Evolutionary conservation across 495 filamentous ascomycete species (phyloP).

Genomic region (Talaromyces liani): DNA sequence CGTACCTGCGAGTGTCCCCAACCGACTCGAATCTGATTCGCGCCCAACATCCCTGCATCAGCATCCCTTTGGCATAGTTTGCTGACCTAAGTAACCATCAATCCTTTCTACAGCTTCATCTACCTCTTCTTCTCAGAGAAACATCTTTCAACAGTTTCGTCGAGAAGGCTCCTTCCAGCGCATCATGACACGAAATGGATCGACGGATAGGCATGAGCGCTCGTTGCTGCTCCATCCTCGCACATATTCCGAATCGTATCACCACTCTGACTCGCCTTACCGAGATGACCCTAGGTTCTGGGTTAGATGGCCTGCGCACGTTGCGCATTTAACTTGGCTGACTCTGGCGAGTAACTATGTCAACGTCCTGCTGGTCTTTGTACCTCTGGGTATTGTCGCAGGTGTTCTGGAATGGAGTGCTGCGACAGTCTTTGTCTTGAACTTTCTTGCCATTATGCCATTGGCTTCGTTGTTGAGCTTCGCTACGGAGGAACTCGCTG

Average conservation of each 20-base stretch:
- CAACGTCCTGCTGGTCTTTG: constrained; percentile 82
- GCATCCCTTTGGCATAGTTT: neutral
- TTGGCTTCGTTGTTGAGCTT: constrained; percentile 88
- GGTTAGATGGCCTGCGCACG: constrained; percentile 49
- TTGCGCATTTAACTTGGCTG: constrained; percentile 42
- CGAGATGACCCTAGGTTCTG: constrained; percentile 34
- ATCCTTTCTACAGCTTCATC: neutral
- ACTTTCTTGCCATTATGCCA: constrained; percentile 94
- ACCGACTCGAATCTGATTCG: neutral
- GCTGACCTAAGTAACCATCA: neutral
- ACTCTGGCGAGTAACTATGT: constrained; percentile 64
- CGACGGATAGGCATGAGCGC: constrained; percentile 22
- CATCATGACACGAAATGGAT: constrained; percentile 19
- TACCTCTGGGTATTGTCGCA: constrained; percentile 79
- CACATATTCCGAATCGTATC: constrained; percentile 10
- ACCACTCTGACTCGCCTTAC: constrained; percentile 17
- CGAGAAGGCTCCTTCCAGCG: neutral
- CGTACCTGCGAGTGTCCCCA: neutral
- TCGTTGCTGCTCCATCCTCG: constrained; percentile 22
- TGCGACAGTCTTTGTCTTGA: constrained; percentile 73
- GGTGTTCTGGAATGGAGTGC: constrained; percentile 67
- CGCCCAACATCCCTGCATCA: neutral
- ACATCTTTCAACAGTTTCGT: constrained; percentile 4
- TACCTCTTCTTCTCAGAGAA: neutral
- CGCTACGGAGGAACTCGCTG: constrained; percentile 87